Conservation (phyloP, 2,329 filamentous ascomycete species). For the Aspergillus tanneri region DNA sequence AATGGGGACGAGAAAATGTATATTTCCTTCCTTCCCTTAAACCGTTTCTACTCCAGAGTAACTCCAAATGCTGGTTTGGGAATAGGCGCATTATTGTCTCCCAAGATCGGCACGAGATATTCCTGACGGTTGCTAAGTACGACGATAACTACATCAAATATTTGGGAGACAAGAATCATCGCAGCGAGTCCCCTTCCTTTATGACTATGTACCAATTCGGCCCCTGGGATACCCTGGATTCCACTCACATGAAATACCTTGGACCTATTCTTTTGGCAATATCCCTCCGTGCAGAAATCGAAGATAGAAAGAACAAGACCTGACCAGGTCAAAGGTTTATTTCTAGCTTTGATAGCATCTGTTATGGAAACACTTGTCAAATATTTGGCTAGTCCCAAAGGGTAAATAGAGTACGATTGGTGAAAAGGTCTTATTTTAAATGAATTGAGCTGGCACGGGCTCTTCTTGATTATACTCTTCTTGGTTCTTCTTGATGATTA, state of each 20-base stretch:
- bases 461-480: no score
- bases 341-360: background rate
- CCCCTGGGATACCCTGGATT: constrained; percentile 11
- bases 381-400: no score
- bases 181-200: constrained; percentile 1
- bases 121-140: constrained; percentile 3
- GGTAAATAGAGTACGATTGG: no score
- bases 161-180: background rate
- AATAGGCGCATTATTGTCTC: constrained; percentile 8
- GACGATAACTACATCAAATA: constrained; percentile 9
- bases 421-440: no score
- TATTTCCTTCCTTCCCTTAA: background rate
- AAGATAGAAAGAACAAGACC: background rate
- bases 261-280: constrained; percentile 11
- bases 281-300: constrained; percentile 2
- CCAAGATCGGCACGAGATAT: constrained; percentile 8
- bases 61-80: constrained; percentile 1
- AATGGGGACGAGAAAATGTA: background rate
- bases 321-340: background rate
- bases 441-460: no score
- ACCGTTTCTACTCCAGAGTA: background rate
- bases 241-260: constrained; percentile 4
- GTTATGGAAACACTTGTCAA: no score
- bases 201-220: constrained; percentile 16
- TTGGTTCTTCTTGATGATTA: no score